Base-by-base conservation (phyloP, 805 yeast genomes). In the Metschnikowia noctiluminum region DNA sequence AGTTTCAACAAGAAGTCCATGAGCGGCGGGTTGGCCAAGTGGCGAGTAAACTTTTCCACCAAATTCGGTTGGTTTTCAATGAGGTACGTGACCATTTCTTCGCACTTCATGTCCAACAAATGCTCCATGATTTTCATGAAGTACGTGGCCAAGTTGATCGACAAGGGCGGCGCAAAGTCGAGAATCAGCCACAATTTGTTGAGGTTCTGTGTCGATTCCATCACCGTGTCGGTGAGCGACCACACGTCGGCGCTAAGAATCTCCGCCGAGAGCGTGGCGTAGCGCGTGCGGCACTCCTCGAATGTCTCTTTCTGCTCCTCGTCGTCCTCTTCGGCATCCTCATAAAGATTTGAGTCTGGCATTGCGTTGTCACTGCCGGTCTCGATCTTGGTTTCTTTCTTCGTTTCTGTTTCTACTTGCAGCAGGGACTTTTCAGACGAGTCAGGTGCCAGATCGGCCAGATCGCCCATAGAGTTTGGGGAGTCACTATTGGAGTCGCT, bases 171-270 rank as follows among this genome's bases (percentile, higher is more conserved):
- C 8, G 78, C 75, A 46, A 77, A 76, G 58, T 88, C 95, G 50
- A 94, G 73, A 16, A 91, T 73, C 16, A 81, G 68, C 99, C 99
- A 94, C 41, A 94, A 68, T 59, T 78, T 80, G 46, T 80, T 79
- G 59, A 94, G 68, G 35, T 88, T 73, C 16, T 74, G 77, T 4
- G 79, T 72, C 51, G 83, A 80, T 56, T 87, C 91, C 84, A 92
- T 84, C 47, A 94, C 84, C 1, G 96, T 84, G 57, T 91, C 96
- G 1, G 96, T 87, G 35, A 94, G 74, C 2, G 95, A 86, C 97
- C 97, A 92, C 8, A 90, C 91, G 62, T 92, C 98, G 4, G 94
- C 89, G 37, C 92, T 81, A 42, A 94, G 73, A 38, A 94, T 85
- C 63, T 94, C 98, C 1, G 96, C 89, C 6, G 96, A 90, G 36